Evolutionary conservation across 768 basidiomycete species (phyloP), one percentile per base, ranked within the genome.

Genomic region (Clitopilus hobsonii): DNA sequence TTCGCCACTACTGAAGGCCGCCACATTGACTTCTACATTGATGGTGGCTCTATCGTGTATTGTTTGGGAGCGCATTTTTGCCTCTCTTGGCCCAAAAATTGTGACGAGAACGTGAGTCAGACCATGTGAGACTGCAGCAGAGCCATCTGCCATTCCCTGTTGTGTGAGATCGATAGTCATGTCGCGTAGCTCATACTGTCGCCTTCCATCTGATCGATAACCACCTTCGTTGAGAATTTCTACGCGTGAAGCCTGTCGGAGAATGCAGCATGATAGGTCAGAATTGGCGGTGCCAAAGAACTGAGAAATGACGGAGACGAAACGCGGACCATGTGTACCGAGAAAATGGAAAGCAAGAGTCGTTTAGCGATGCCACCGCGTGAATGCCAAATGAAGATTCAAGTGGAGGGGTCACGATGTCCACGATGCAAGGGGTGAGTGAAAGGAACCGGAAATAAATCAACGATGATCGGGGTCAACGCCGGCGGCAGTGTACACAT

Each of bases 81-180:
- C 87, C 71, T 99, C 97, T 60, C 93, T 74, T 0, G 97, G 97
- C 0, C 97, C 97, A 69, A 91, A 91, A 0, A 98, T 92, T 51
- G 89, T 86, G 18, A 90, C 89, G 14, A 86, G 74, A 6, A 97
- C 93, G 56, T 90, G 84, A 0, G 97, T 98, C 27, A 98, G 79
- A 1, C 97, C 97, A 67, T 98, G 95, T 2, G 85, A 80, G 60
- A 96, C 81, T 10, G 78, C 76, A 1, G 92, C 90, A 22, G 88
- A 88, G 28, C 96, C 96, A 61, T 98, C 94, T 32, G 94, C 89
- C 36, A 78, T 74, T 48, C 85, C 85, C 62, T 86, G 83, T 38
- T 85, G 80, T 3, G 85, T 77, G 49, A 97, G 83, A 65, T 89
- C 83, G 69, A 97, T 89, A 49, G 77, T 73, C 57, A 95, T 80